Percentiles rank a stretch among this genome's conserved stretches.
phyloP scores from a whole-genome alignment of 331 rosid species.

The Malus hybrid region DNA sequence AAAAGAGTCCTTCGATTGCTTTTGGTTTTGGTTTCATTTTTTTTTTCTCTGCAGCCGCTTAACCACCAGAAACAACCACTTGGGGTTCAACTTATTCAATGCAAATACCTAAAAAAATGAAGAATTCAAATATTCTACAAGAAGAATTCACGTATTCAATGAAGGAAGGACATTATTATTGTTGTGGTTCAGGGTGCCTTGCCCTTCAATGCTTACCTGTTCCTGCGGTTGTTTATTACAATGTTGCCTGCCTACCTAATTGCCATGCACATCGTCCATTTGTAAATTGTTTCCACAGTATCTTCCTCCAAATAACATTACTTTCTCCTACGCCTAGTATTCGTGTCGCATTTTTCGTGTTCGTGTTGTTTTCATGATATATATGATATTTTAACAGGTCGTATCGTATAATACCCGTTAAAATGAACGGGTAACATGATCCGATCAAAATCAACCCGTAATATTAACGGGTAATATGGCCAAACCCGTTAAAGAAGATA shows the following conservation, averaged over 20 bases:
- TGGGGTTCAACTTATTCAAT: neutral
- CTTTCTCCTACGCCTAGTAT: too few relatives aligned
- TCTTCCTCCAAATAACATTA: too few relatives aligned
- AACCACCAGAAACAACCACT: constrained; percentile 30
- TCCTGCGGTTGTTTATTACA: neutral
- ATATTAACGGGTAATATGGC: too few relatives aligned
- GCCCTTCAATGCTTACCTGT: constrained; percentile 6
- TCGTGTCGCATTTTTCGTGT: too few relatives aligned
- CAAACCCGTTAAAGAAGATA: too few relatives aligned
- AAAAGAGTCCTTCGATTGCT: neutral
- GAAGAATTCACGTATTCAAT: neutral
- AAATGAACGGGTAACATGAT: too few relatives aligned
- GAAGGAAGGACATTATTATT: neutral
- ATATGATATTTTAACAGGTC: too few relatives aligned
- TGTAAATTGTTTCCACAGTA: neutral
- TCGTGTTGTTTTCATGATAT: too few relatives aligned
- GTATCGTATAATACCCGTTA: too few relatives aligned
- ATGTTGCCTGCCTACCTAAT: neutral
- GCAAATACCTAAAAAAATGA: neutral
- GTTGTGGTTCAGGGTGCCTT: neutral
- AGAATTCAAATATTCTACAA: neutral
- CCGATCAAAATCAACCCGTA: too few relatives aligned
- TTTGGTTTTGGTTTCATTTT: neutral
- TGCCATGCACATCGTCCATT: neutral
- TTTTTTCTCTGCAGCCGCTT: constrained; percentile 10